A percentile compares a stretch with the other conserved stretches of the same genome.
Evolutionary conservation across 2,329 filamentous ascomycete genomes (phyloP).

Genomic region (Tetracladium maxilliforme): DNA sequence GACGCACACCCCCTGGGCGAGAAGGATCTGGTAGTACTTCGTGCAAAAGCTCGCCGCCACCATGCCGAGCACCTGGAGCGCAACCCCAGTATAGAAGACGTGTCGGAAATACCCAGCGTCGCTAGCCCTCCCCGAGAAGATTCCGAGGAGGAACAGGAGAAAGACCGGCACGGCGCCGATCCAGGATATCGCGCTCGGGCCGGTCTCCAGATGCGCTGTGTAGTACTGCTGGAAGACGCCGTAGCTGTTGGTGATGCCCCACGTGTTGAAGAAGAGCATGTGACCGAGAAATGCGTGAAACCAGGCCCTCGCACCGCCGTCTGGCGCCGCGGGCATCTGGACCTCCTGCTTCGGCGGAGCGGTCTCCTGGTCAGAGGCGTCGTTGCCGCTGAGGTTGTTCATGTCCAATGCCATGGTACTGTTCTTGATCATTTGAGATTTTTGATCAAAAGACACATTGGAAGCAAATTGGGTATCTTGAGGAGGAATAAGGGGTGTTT

Average conservation of each 20-base stretch:
- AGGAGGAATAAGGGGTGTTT: too few relatives aligned
- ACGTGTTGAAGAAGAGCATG: conserved; percentile 14
- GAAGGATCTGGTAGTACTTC: conserved; percentile 26
- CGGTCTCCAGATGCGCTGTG: conserved; percentile 16
- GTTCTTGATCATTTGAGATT: too few relatives aligned
- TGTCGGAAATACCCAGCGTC: conserved; percentile 24
- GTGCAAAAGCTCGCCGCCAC: conserved; percentile 23
- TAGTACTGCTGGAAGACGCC: conserved; percentile 21
- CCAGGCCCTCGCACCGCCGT: conserved; percentile 17
- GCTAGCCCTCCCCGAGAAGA: conserved; percentile 23
- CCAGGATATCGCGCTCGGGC: conserved; percentile 27
- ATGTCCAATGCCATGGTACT: too few relatives aligned
- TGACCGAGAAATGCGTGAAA: conserved; percentile 12
- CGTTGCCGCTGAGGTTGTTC: too few relatives aligned
- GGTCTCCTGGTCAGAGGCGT: too few relatives aligned
- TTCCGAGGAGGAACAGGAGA: conserved; percentile 22
- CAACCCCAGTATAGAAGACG: conserved; percentile 17
- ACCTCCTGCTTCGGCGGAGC: too few relatives aligned
- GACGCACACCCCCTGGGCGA: conserved; percentile 27
- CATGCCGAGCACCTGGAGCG: conserved; percentile 28
- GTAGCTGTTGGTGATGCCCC: conserved; percentile 13
- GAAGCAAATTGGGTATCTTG: too few relatives aligned
- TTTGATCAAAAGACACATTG: too few relatives aligned
- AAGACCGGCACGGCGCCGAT: conserved; percentile 31
- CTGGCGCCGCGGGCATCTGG: conserved; percentile 10